Base-by-base conservation (phyloP, 2,329 filamentous ascomycete species). In the Monosporascus sp. region DNA sequence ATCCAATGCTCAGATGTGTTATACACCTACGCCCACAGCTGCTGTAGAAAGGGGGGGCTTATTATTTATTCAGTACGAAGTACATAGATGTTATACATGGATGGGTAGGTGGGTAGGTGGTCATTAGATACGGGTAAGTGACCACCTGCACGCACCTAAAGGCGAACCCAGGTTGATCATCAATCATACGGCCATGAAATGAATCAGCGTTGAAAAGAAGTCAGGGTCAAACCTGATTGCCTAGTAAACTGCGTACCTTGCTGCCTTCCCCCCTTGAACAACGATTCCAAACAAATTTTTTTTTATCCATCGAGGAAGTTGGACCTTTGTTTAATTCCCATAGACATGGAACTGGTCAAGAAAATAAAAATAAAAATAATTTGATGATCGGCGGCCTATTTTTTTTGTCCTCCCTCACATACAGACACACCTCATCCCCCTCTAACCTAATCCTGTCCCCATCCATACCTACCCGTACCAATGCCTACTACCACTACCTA, bases 401-500 rank as follows among this genome's bases (percentile, higher is more conserved):
- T 46, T 26, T 26, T 46, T 27, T 46, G 37, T 24, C 19, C 22
- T 50, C 20, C 17, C 17, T 40, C 37, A 27, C 27, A 37, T 20
- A 20, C 24, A 38, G 26, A 17, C 16, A 9, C 27, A 40, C 19
- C 40, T 43, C 17, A 41, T 16, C 24, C 14, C 27, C 27, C 22
- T 38, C 20, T 22, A 11, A 14, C 31, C 11, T 24, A 9, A 24
- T 47, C 7, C 38, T 7, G 19, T 20, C 38, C 7, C 38, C 38
- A 41, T 20, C 9, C 17, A n/a, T 41, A 27, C 7, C 38, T 26
- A 26, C 24, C 7, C 7, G 37, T 55, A 49, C 48, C 31, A 26
- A 37, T 40, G 35, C n/a, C 38, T 49, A 52, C 43, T 24, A 52
- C 57, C 54, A 55, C 57, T 58, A 52, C 55, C 55, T 55, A 55